Evolutionary conservation across 2,329 filamentous ascomycete species (phyloP), one percentile per base, ranked within the genome.

Genomic region (Colletotrichum brevisporum): DNA sequence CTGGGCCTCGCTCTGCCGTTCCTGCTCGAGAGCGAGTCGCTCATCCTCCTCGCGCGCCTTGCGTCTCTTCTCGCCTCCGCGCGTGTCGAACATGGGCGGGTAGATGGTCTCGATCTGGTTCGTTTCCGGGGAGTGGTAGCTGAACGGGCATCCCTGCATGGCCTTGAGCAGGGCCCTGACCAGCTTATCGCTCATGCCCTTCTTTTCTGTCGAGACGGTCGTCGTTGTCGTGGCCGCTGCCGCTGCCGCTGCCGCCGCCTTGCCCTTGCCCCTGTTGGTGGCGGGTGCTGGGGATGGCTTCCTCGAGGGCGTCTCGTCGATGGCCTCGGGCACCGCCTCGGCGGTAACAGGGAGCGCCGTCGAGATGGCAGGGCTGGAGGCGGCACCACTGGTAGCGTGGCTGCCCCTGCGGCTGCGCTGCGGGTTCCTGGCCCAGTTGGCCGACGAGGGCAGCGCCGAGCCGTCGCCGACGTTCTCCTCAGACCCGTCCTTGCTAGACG

Each of bases 361-460:
- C 2, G 89, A 90, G n/a, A 90, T 86, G 45, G 92, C 92, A 53
- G 95, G 95, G 77, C 95, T 98, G 2, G 94, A 91, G 27, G 93
- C 90, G 21, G 93, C 92, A 72, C 89, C 91, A 75, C 92, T 97
- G 0, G 93, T 95, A 39, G 93, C 92, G 73, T 94, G 89, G 75
- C 94, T 97, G 69, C 89, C 93, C 74, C 88, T 89, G 75, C 90
- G 90, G 80, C 88, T 94, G 67, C 86, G 87, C 79, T 84, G 89
- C 65, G 90, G 84, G 76, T 91, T 88, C 77, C 90, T 84, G 83
- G 95, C 96, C 96, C 96, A 99, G 76, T 92, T 98, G 5, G 95
- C 96, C 4, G 95, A 94, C 1, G 95, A 94, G 2, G 96, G 97
- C 50, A 99, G 84, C n/a, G 94, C 96, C 47, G 96, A 94, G 3